These are phyloP conservation scores for Metroxylon sagu DNA, from an alignment of 176 grass and related monocot species.

Conservation along the genomic window DNA sequence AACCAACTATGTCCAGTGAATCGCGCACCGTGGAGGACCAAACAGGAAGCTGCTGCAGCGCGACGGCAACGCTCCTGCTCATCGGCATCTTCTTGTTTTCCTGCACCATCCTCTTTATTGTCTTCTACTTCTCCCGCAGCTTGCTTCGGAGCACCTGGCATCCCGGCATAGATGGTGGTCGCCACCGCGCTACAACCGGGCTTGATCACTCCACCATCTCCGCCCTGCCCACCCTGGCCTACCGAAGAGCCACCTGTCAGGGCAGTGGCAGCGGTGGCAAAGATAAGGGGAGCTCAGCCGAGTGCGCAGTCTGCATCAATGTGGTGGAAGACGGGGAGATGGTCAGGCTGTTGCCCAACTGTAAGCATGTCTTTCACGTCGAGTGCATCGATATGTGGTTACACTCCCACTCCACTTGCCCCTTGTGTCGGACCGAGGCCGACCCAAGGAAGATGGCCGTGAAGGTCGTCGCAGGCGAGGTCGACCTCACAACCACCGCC, in stretches of 20 bases:
- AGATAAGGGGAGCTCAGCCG: neutral
- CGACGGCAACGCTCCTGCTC: too few species aligned
- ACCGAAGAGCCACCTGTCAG: neutral
- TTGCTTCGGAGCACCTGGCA: too few species aligned
- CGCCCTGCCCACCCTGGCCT: constrained; percentile 19
- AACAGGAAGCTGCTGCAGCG: too few species aligned
- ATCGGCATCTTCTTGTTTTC: too few species aligned
- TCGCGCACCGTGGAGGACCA: too few species aligned
- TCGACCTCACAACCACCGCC: too few species aligned
- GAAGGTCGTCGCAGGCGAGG: too few species aligned
- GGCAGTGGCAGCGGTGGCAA: neutral
- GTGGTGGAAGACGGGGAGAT: constrained; percentile 10
- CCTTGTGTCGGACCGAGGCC: constrained; percentile 3
- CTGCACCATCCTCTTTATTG: too few species aligned
- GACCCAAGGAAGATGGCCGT: too few species aligned
- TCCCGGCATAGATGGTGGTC: too few species aligned
- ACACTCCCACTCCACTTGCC: constrained; percentile 8
- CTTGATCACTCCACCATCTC: constrained; percentile 6
- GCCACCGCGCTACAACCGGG: neutral
- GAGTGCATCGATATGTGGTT: constrained; percentile 23
- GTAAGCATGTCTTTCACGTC: constrained; percentile 20
- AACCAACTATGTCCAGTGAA: too few species aligned
- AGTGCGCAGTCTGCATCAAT: constrained; percentile 11
- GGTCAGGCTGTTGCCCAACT: constrained; percentile 14
- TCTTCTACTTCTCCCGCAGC: too few species aligned